phyloP scores from a whole-genome alignment of 73 alveolate genomes.

The Tetrahymena elliotti region DNA sequence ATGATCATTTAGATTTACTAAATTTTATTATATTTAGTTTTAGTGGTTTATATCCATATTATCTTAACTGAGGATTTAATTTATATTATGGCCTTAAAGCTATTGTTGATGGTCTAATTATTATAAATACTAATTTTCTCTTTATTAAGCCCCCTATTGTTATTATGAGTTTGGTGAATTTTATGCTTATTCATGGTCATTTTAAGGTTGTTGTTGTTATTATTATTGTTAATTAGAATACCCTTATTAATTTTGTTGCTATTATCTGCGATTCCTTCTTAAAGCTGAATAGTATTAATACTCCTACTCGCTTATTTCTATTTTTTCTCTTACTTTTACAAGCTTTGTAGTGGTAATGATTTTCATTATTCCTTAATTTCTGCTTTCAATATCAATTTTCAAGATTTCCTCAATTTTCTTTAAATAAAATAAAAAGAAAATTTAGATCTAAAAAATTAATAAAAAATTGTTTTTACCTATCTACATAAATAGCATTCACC shows the following conservation, averaged over 20 bases:
- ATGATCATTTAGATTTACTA: neutral
- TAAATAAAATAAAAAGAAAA: neutral
- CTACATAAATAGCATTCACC: neutral
- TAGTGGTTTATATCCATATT: neutral
- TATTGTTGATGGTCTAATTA: neutral
- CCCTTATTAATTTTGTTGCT: neutral
- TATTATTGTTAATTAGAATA: neutral
- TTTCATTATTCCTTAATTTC: neutral
- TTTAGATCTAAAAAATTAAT: neutral
- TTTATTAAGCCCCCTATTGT: neutral
- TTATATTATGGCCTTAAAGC: neutral
- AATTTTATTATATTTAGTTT: neutral
- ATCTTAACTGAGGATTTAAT: neutral
- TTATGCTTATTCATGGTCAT: neutral
- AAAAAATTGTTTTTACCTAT: neutral
- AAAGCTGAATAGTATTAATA: neutral
- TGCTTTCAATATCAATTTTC: neutral
- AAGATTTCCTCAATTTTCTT: neutral
- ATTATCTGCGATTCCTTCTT: neutral
- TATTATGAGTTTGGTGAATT: neutral
- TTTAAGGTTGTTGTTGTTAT: neutral
- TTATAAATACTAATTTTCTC: neutral
- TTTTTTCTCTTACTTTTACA: neutral
- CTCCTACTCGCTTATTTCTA: neutral
- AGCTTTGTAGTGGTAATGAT: neutral